Base-by-base conservation (phyloP, 2,329 filamentous ascomycete species). In the Coccinonectria pachysandricola region DNA sequence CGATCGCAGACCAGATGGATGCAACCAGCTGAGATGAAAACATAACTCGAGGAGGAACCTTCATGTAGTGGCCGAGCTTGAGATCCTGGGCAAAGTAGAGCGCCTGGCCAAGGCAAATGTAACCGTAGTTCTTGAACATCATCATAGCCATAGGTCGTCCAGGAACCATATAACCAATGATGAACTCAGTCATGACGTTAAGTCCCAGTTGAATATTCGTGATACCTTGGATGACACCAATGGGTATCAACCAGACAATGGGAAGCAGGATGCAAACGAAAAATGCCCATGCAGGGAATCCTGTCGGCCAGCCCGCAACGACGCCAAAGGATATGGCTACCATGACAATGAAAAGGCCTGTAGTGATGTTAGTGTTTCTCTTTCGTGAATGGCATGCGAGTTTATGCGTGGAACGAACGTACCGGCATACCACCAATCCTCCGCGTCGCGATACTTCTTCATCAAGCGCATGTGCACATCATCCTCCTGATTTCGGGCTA, bases 111-210 rank as follows among this genome's bases (percentile, higher is more conserved):
- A 79, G 78, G 53, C 64, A 72, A 30, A 80, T 69, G 47, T 79
- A 80, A 26, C 75, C 74, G 42, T 78, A 83, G 35, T 75, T 79
- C 54, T 82, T 82, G 60, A 83, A 83, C 57, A 83, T 67, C 77
- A 84, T 84, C 66, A 82, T 76, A 24, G 76, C 76, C 34, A 83
- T 61, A 2, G 79, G 78, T 3, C 66, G 65, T 14, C 79, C 79
- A 0, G 78, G 78, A 25, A 79, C 68, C 63, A 83, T 77, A 51
- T 83, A 83, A 5, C 79, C 79, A 34, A 79, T 67, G 33, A 84
- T 66, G 42, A 78, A 80, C 47, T 82, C 77, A n/a, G 76, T 79
- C 32, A 83, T 54, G 11, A 84, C 75, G 39, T 81, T 81, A 12
- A 83, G 60, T 4, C 75, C 75, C 4, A 81, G 59, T 46, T 75